Percentiles rank a stretch among this genome's conserved stretches.
Conservation (phyloP, 2,329 filamentous ascomycete genomes). For the Fusarium continuum region DNA sequence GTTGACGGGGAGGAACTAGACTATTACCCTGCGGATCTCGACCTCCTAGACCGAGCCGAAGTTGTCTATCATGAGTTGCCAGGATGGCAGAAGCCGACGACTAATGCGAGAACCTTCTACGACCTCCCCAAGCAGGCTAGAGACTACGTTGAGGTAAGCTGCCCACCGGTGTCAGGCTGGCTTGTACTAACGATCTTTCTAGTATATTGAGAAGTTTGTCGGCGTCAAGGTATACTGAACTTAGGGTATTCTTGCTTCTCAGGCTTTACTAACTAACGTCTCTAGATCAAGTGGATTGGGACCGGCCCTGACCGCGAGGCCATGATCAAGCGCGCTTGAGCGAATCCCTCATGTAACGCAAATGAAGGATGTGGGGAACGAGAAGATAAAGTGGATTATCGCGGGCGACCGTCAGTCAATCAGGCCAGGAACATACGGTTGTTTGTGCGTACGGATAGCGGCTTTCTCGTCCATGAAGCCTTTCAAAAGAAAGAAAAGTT, state of each 20-base stretch:
- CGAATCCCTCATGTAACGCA: not conserved
- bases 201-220: conserved; percentile 15
- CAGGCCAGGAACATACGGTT: not conserved
- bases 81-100: conserved; percentile 27
- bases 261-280: not conserved
- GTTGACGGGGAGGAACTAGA: conserved; percentile 12
- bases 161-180: not conserved
- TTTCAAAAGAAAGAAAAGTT: conserved; percentile 1
- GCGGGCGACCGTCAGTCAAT: not conserved
- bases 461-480: not conserved
- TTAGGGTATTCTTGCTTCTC: not conserved
- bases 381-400: not conserved
- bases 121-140: conserved; percentile 17
- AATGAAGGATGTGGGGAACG: not conserved
- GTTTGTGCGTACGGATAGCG: not conserved
- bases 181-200: not conserved
- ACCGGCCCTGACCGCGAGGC: conserved; percentile 31
- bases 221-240: conserved; percentile 1
- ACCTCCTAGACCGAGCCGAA: conserved; percentile 2
- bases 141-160: conserved; percentile 14
- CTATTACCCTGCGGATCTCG: conserved; percentile 2
- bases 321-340: conserved; percentile 25
- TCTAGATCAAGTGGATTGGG: conserved; percentile 27
- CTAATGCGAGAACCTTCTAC: conserved; percentile 8
- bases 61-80: conserved; percentile 22